phyloP scores from a whole-genome alignment of 1,284 basidiomycete species.

The Leucoagaricus sp. region DNA sequence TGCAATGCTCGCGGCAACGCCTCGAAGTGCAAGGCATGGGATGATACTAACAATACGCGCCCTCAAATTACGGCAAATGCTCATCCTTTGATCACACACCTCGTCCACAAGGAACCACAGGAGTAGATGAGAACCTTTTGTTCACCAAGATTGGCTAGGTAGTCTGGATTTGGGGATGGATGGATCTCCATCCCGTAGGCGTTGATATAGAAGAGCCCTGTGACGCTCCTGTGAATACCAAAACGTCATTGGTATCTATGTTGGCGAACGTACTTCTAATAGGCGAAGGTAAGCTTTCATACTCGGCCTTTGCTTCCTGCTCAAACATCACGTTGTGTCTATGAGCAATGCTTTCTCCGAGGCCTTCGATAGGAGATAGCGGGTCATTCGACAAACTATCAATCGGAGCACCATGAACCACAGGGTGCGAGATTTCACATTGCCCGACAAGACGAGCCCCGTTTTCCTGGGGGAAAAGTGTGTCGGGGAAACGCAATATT shows the following conservation, averaged over 20 bases:
- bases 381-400: conserved; percentile 18
- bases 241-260: conserved; percentile 6
- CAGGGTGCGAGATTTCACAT: conserved; percentile 96
- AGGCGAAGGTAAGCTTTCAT: conserved; percentile 61
- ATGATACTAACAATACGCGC: conserved; percentile 68
- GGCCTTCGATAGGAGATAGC: conserved; percentile 49
- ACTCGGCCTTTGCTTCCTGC: conserved; percentile 51
- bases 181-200: conserved; percentile 90
- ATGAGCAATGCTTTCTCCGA: conserved; percentile 47
- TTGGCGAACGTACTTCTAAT: conserved; percentile 59
- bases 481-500: conserved; percentile 8
- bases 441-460: conserved; percentile 87
- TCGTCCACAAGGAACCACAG: conserved; percentile 93
- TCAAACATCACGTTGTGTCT: conserved; percentile 72
- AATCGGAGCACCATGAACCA: conserved; percentile 27
- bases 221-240: not conserved
- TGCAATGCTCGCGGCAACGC: conserved; percentile 82
- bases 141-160: conserved; percentile 64
- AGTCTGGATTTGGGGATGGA: conserved; percentile 85
- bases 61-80: conserved; percentile 34
- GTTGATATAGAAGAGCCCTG: conserved; percentile 92
- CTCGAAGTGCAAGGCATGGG: conserved; percentile 86
- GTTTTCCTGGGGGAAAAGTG: conserved; percentile 56
- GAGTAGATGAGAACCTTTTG: conserved; percentile 85
- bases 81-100: conserved; percentile 40